Evolutionary conservation across 2,329 filamentous ascomycete genomes (phyloP).

Genomic region (Xylaria hypoxylon): DNA sequence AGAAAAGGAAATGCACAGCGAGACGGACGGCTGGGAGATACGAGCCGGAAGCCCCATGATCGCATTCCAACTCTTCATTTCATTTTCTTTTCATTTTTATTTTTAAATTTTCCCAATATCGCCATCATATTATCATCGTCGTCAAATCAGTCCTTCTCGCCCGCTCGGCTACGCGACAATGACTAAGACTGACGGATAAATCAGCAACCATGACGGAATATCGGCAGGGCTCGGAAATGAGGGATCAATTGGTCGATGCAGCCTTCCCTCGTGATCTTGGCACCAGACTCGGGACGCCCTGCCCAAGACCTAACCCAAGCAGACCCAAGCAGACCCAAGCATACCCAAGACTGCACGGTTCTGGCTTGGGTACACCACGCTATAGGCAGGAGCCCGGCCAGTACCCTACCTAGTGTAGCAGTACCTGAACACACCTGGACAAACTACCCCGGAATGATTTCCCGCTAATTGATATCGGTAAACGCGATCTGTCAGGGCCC

Average conservation of each 20-base stretch:
- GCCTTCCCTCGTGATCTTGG: conserved; percentile 33
- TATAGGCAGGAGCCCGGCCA: background rate
- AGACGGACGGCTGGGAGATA: conserved; percentile 1
- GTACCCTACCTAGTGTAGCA: background rate
- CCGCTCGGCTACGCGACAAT: conserved; percentile 27
- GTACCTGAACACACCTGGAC: conserved; percentile 21
- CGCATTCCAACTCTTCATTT: background rate
- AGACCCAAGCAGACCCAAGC: conserved; percentile 21
- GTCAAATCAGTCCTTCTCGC: conserved; percentile 12
- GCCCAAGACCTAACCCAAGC: conserved; percentile 12
- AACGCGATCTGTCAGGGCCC: conserved; percentile 51
- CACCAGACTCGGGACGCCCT: conserved; percentile 20
- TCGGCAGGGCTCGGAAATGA: conserved; percentile 40
- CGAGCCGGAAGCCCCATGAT: conserved; percentile 8
- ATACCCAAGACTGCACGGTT: conserved; percentile 27
- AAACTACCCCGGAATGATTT: conserved; percentile 53
- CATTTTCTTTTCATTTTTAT: conserved; percentile 12
- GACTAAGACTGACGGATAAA: conserved; percentile 34
- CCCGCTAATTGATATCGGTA: conserved; percentile 48
- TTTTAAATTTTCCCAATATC: conserved; percentile 14
- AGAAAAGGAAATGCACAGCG: background rate
- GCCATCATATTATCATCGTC: conserved; percentile 27
- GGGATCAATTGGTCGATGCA: conserved; percentile 32
- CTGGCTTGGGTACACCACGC: conserved; percentile 14
- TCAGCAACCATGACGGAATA: conserved; percentile 31